Base-by-base conservation (phyloP, 2,329 filamentous ascomycete species). In the Tolypocladium inflatum region DNA sequence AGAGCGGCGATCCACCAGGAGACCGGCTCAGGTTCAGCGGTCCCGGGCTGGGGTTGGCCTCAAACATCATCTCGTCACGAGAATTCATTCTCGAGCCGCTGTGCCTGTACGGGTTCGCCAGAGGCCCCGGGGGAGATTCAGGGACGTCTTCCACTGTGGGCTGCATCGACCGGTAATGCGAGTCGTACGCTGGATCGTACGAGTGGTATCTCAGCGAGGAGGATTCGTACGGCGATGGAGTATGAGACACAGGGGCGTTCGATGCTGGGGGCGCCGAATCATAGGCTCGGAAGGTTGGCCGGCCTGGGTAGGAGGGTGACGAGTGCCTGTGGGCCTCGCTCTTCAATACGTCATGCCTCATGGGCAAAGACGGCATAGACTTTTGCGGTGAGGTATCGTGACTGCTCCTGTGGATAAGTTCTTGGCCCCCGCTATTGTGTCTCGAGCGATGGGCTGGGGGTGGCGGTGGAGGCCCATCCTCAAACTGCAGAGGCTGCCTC, bases 141-240 rank as follows among this genome's bases (percentile, higher is more conserved):
- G 84, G 83, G 7, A 79, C 82, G 61, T 88, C 85, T 66, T 88
- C 85, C 7, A 84, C 83, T 8, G 80, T 86, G 3, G 80, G 82
- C 63, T 85, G 84, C 80, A 84, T 79, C 1, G 79, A 77, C 59
- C 76, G 75, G 64, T 75, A 72, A 45, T 77, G 77, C 42, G 70
- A 65, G 56, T 79, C 80, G 63, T 75, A 78, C 21, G 67, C 68
- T 35, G 70, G 66, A 60, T 85, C 81, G 58, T 81, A 80, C 0
- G 81, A 79, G 57, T 78, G 74, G 56, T 82, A 78, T 45, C 77
- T 75, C 2, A 75, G 72, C 1, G 72, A 69, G 1, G 74, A 64
- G 1, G 72, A 66, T 56, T 71, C 66, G 38, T 79, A 76, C 2
- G 61, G 59, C 48, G 59, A 70, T 60, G 42, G 66, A 59, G 57